Base-by-base conservation (phyloP, 805 yeast genomes). In the Brettanomyces sp. region DNA sequence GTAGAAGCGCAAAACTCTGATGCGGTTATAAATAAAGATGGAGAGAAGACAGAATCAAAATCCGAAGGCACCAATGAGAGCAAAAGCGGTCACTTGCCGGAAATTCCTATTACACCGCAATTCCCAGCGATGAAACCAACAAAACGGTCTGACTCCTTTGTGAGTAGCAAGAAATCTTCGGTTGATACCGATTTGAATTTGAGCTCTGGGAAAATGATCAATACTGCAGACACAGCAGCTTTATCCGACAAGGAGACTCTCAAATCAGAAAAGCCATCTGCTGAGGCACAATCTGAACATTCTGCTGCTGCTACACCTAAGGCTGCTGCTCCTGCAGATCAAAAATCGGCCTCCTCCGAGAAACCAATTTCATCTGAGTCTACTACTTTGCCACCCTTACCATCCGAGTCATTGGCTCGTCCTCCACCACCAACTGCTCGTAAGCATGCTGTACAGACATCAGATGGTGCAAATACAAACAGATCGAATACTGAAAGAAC, bases 391-490 rank as follows among this genome's bases (percentile, higher is more conserved):
- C 32, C 32, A 28, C 11, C 11, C 11, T 3, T 28, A 28, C 32
- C 32, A 7, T 6, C 32, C 11, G 32, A 28, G 11, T 6, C 32
- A 28, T 28, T 9, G 11, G 28, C 43, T 18, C 47, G 52, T 21
- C 60, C 63, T 36, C 68, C 67, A 23, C 68, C 63, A 23, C 67
- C 66, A 45, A 47, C 56, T 6, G 54, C 66, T 1, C 62, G 68
- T 54, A 63, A 60, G 45, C 65, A 62, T 44, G 47, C 51, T 21
- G 34, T 56, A 12, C 56, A 57, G 36, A 32, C 51, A 36, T 30
- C 52, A 14, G 22, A 37, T n/a, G 14, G 12, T 25, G 41, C 30
- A 9, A 35, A 46, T 22, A 41, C 34, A n/a, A 21, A 39, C 25
- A 47, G 52, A 40, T 42, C 57, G 45, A 56, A 45, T 24, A 58